phyloP scores from a whole-genome alignment of 352 stramenopile species.

The Globisporangium irregulare region DNA sequence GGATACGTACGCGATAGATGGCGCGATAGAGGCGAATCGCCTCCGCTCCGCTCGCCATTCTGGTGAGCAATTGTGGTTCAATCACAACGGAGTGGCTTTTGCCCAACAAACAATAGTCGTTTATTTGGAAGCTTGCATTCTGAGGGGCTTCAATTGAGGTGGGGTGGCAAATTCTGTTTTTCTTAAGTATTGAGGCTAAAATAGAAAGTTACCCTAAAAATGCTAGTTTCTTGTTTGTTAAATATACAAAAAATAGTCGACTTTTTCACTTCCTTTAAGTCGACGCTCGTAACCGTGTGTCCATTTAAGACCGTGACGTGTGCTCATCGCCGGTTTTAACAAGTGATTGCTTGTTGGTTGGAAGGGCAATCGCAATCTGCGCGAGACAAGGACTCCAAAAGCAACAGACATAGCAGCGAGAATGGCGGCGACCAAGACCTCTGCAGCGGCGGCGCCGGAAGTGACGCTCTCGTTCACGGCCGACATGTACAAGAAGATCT shows the following conservation, averaged over 20 bases:
- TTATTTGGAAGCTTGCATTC: too few species aligned
- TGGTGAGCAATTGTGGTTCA: background rate
- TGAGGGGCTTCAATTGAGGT: too few species aligned
- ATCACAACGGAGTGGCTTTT: background rate
- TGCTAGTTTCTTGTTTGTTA: too few species aligned
- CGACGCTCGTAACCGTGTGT: too few species aligned
- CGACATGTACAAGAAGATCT: conserved; percentile 75
- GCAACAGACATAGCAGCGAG: background rate
- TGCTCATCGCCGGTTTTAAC: too few species aligned
- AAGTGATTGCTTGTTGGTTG: background rate
- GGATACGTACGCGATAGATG: conserved; percentile 63
- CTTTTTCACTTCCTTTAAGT: too few species aligned
- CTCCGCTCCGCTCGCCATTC: conserved; percentile 25
- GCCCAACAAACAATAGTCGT: too few species aligned
- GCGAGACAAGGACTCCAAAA: background rate
- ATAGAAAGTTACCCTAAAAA: too few species aligned
- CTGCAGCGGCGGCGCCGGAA: background rate
- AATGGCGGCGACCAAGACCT: conserved; percentile 5
- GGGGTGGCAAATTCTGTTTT: too few species aligned
- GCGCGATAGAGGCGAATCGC: conserved; percentile 64
- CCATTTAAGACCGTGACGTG: too few species aligned
- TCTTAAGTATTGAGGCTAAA: too few species aligned
- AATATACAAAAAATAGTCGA: too few species aligned
- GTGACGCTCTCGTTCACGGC: conserved; percentile 52
- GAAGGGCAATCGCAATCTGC: background rate